A percentile compares a stretch with the other conserved stretches of the same genome.
These are phyloP conservation scores for Epichloe sylvatica DNA, from an alignment of 2,329 filamentous ascomycete species.

Conservation along the genomic window DNA sequence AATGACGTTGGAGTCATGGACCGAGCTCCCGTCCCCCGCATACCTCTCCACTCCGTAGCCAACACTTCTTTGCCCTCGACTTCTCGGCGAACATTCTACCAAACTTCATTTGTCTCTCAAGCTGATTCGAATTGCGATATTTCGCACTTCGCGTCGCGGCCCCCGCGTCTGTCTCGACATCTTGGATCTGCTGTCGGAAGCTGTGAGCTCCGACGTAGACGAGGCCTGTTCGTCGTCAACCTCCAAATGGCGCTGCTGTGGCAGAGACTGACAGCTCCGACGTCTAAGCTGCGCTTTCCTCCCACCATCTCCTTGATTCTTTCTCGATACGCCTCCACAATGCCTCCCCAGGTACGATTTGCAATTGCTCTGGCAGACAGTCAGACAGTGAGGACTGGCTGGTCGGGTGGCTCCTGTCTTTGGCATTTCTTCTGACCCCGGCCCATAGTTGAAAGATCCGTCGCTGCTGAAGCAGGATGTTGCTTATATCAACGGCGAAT, in stretches of 20 bases:
- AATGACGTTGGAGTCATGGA: background rate
- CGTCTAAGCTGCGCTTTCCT: slow-evolving; percentile 17
- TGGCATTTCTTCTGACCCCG: background rate
- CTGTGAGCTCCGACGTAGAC: background rate
- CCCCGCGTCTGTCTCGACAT: background rate
- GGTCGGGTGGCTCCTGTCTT: background rate
- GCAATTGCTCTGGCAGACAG: background rate
- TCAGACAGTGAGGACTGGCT: background rate
- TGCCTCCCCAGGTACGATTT: slow-evolving; percentile 29
- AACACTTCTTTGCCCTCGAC: background rate
- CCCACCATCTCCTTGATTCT: slow-evolving; percentile 14
- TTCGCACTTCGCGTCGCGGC: too few species aligned
- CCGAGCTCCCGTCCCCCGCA: background rate
- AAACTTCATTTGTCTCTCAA: too few species aligned
- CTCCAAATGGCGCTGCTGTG: slow-evolving; percentile 19
- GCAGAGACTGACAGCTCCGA: slow-evolving; percentile 17
- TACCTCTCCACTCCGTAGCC: too few species aligned
- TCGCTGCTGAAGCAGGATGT: slow-evolving; percentile 73
- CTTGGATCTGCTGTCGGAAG: background rate
- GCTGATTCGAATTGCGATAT: too few species aligned
- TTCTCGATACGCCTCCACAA: slow-evolving; percentile 30
- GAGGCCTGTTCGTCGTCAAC: background rate
- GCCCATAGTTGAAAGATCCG: slow-evolving; percentile 53
- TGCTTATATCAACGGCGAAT: slow-evolving; percentile 84
- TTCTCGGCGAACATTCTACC: background rate